Evolutionary conservation across 306 rosid genomes (phyloP), one percentile per base, ranked within the genome.

Genomic region (Vigna nakashimae): DNA sequence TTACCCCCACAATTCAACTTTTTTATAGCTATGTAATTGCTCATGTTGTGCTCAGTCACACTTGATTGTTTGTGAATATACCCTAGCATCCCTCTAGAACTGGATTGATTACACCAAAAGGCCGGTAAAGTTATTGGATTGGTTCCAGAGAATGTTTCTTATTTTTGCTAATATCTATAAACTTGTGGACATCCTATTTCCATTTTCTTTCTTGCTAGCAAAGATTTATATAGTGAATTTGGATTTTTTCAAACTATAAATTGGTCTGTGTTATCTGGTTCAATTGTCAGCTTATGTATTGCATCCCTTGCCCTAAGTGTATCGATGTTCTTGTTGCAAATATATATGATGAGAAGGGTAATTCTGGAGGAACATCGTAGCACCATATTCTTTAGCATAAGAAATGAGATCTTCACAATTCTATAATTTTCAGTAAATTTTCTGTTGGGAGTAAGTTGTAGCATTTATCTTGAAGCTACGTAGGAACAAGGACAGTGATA

Each of bases 201-300:
- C n/a, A n/a, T n/a, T n/a, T n/a, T n/a, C n/a, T n/a, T n/a, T n/a
- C n/a, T n/a, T n/a, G n/a, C n/a, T n/a, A n/a, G n/a, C n/a, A n/a
- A n/a, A n/a, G 22, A 20, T 20, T 20, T 20, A 13, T 63, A n/a
- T 30, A 30, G 34, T 30, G 9, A 9, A 34, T n/a, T 7, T 28
- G 40, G 45, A 16, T 30, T 34, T 34, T 63, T 1, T 32, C 43
- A 16, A 15, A 7, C 68, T 4, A 62, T 6, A 3, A 2, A 34
- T 28, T 1, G 9, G 38, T 34, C 11, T 60, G 2, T 6, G 16
- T 32, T 5, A 38, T 56, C 30, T 74, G 13, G 26, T 53, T 60
- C 20, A 28, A 46, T 32, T 38, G 7, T 79, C n/a, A 24, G 53
- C 50, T 63, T 65, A 58, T 65, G 10, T 72, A 18, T 52, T 26